Base-by-base conservation (phyloP, 31 red algal genomes). In the Endocladia muricata region DNA sequence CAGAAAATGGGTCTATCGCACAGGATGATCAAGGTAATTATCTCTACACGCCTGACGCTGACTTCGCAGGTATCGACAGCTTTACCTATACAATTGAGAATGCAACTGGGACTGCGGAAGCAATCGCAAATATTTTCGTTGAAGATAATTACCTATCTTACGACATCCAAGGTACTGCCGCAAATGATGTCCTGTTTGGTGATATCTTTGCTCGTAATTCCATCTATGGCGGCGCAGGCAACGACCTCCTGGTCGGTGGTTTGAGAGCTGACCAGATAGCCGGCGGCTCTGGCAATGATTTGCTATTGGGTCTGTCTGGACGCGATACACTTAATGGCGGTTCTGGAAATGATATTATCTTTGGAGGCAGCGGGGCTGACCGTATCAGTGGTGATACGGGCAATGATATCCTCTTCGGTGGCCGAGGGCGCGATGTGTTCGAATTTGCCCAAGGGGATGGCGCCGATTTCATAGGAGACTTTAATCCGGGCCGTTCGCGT, bases 271-370 rank as follows among this genome's bases (percentile, higher is more conserved):
- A 73, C 68, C 21, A 61, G 21, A 73, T 73, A 11, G 11, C n/a
- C 36, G 61, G 61, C 47, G 29, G 17, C 51, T 11, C 15, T 22
- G 68, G 68, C 57, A 17, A 61, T 41, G 29, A 73, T 23, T 11
- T 15, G 17, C 15, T 64, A 11, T 11, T 11, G 13, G 60, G 60
- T 23, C 36, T 11, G n/a, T 73, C 57, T 19, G 68, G 68, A 11
- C 13, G 57, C 68, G 68, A 73, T 41, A 67, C 57, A 11, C 57
- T 73, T 11, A 11, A n/a, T 21, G 68, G 68, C 40, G 68, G 68
- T 11, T 73, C 68, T 41, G 68, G n/a, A 44, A 41, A 19, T 21
- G 68, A 73, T 26, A 11, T 47, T 11, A 47, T 73, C 62, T 13
- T n/a, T 21, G 68, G 68, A 11, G 29, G 29, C 15, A 13, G 13